Evolutionary conservation across 768 basidiomycete genomes (phyloP).

Genomic region (Lactarius hatsudake): DNA sequence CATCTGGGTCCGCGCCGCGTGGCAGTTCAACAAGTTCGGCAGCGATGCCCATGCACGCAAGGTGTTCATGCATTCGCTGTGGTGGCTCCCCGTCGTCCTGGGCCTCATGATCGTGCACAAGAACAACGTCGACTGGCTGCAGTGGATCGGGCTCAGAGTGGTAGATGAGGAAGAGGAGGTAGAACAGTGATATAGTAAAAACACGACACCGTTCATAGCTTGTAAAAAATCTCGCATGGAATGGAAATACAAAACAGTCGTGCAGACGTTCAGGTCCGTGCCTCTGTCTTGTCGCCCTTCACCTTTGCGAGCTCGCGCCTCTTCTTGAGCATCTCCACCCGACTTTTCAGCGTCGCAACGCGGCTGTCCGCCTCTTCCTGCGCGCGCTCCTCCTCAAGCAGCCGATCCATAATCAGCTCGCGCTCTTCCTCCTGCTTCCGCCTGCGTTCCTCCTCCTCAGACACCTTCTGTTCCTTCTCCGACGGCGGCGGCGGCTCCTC

Average conservation of each 20-base stretch:
- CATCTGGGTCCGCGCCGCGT: slow-evolving; percentile 65
- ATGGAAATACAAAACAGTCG: background rate
- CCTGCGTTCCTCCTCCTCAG: slow-evolving; percentile 46
- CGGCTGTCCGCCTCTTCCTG: slow-evolving; percentile 87
- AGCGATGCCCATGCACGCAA: slow-evolving; percentile 75
- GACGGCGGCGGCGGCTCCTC: slow-evolving; percentile 23
- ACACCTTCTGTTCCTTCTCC: slow-evolving; percentile 36
- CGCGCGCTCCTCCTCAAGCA: slow-evolving; percentile 79
- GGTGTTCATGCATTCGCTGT: slow-evolving; percentile 78
- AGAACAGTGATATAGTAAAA: background rate
- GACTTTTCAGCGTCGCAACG: slow-evolving; percentile 61
- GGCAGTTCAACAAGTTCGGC: slow-evolving; percentile 67
- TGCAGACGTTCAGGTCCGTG: slow-evolving; percentile 8
- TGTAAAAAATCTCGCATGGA: background rate
- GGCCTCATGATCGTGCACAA: slow-evolving; percentile 96
- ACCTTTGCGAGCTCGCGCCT: slow-evolving; percentile 37
- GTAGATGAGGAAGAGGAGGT: slow-evolving; percentile 11
- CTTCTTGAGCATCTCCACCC: slow-evolving; percentile 56
- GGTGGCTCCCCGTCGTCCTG: slow-evolving; percentile 87
- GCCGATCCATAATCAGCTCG: slow-evolving; percentile 81
- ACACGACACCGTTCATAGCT: background rate
- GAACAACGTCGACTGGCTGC: slow-evolving; percentile 73
- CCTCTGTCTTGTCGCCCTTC: slow-evolving; percentile 24
- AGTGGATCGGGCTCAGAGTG: slow-evolving; percentile 49
- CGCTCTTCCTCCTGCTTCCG: slow-evolving; percentile 67